Evolutionary conservation across 805 yeast genomes (phyloP), one percentile per base, ranked within the genome.

Genomic region (Candida glaebosa): DNA sequence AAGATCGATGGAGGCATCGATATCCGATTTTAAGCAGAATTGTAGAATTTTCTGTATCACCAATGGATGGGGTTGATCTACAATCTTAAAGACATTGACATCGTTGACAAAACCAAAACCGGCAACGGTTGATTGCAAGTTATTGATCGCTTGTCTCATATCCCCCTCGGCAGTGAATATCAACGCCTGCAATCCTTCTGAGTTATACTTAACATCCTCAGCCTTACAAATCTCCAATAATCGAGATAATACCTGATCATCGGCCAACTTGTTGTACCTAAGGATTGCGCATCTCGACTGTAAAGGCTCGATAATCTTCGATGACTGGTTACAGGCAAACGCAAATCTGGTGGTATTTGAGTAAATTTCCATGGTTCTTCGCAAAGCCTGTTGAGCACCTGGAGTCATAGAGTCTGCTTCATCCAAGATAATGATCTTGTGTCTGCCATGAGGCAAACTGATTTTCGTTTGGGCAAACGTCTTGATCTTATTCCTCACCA

Each of bases 401-500:
- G 95, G 88, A 0, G 97, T 89, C 97, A 89, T 89, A 9, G 93
- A 83, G 58, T 89, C 97, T 0, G 96, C 97, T 64, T 89, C 99
- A 63, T 91, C 99, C 49, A 93, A 67, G 40, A 93, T 91, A 50
- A 93, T 77, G 42, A 93, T 87, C 73, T 93, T 93, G 59, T 91
- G 97, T 51, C 91, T 76, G 1, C 96, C 96, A 0, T 82, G 77
- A 0, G 96, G 96, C 48, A 93, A 69, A 56, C 74, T 81, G 37
- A 90, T 91, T 59, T 87, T 90, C 53, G 90, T 90, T 57, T 89
- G 97, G 3, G 99, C 98, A 75, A 93, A 93, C 47, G 87, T 88
- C 63, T 93, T 93, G 67, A 93, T 93, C 53, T 86, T 82, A 53
- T 87, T 90, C 46, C 99, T 76, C 8, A 93, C 98, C 18, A 90